Evolutionary conservation across 805 yeast species (phyloP).

Genomic region (Blastobotrys robertii): DNA sequence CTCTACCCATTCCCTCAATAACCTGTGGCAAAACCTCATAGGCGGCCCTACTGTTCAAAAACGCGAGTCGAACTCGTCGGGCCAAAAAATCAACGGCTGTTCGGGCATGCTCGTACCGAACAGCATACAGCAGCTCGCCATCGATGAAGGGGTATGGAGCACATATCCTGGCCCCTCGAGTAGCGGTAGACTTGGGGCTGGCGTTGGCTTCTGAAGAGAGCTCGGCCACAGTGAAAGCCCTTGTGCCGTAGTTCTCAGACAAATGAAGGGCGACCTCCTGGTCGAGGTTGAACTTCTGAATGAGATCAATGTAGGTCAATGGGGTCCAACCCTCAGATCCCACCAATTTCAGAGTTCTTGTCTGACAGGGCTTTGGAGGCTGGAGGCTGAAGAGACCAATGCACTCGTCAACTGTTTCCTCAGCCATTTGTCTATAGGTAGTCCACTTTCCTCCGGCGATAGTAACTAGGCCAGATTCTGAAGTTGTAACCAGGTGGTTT

Average conservation of each 20-base stretch:
- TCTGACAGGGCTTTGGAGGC: slow-evolving; percentile 39
- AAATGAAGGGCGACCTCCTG: slow-evolving; percentile 71
- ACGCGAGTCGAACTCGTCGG: slow-evolving; percentile 88
- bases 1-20: slow-evolving; percentile 73
- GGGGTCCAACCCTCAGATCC: slow-evolving; percentile 79
- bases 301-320: slow-evolving; percentile 65
- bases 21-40: slow-evolving; percentile 72
- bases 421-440: slow-evolving; percentile 95
- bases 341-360: slow-evolving; percentile 43
- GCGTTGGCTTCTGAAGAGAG: slow-evolving; percentile 29
- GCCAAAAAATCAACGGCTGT: slow-evolving; percentile 85
- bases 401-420: slow-evolving; percentile 77
- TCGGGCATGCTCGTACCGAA: slow-evolving; percentile 75
- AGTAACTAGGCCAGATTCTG: slow-evolving; percentile 71
- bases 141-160: slow-evolving; percentile 77
- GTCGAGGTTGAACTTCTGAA: slow-evolving; percentile 67
- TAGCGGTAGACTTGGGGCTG: slow-evolving; percentile 19
- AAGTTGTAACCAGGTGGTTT: slow-evolving; percentile 68
- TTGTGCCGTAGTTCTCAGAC: slow-evolving; percentile 79
- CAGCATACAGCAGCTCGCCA: slow-evolving; percentile 79
- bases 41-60: slow-evolving; percentile 81
- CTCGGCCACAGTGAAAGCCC: slow-evolving; percentile 61
- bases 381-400: slow-evolving; percentile 38
- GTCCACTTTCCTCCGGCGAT: slow-evolving; percentile 99
- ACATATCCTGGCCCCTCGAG: slow-evolving; percentile 26